These are phyloP conservation scores for Fusarium fujikuroi DNA, from an alignment of 2,329 filamentous ascomycete species.

Conservation along the genomic window DNA sequence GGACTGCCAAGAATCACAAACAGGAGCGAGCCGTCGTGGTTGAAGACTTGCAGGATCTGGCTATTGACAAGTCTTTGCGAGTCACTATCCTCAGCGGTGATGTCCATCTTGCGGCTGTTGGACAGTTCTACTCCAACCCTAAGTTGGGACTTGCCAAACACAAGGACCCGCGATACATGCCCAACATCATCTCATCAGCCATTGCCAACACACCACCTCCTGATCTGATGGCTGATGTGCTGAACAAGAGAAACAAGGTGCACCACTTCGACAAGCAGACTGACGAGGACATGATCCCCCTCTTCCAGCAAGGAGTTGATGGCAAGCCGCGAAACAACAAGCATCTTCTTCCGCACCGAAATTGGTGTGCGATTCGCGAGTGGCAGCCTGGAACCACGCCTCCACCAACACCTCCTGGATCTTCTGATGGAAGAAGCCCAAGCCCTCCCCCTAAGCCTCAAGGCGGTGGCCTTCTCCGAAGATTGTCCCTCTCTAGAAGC, in stretches of 20 bases:
- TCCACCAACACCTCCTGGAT: slow-evolving; percentile 70
- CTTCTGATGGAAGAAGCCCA: slow-evolving; percentile 58
- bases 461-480: slow-evolving; percentile 55
- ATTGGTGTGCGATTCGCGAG: slow-evolving; percentile 93
- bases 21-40: slow-evolving; percentile 86
- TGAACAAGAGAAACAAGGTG: slow-evolving; percentile 92
- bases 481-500: slow-evolving; percentile 55
- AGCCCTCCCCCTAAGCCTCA: slow-evolving; percentile 50
- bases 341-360: slow-evolving; percentile 85
- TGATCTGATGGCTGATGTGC: slow-evolving; percentile 86
- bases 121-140: slow-evolving; percentile 94
- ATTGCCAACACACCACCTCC: slow-evolving; percentile 94
- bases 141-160: slow-evolving; percentile 84
- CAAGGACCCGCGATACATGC: slow-evolving; percentile 95
- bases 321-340: slow-evolving; percentile 92
- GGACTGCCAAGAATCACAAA: slow-evolving; percentile 97
- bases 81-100: slow-evolving; percentile 94
- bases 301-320: slow-evolving; percentile 90
- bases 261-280: slow-evolving; percentile 80
- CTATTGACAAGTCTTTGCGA: slow-evolving; percentile 90
- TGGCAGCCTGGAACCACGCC: slow-evolving; percentile 85
- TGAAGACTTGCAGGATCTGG: slow-evolving; percentile 91
- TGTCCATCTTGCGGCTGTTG: slow-evolving; percentile 90
- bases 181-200: slow-evolving; percentile 91
- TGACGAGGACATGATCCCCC: slow-evolving; percentile 94